phyloP scores from a whole-genome alignment of 2,329 filamentous ascomycete species.

The Ascochyta koolunga region DNA sequence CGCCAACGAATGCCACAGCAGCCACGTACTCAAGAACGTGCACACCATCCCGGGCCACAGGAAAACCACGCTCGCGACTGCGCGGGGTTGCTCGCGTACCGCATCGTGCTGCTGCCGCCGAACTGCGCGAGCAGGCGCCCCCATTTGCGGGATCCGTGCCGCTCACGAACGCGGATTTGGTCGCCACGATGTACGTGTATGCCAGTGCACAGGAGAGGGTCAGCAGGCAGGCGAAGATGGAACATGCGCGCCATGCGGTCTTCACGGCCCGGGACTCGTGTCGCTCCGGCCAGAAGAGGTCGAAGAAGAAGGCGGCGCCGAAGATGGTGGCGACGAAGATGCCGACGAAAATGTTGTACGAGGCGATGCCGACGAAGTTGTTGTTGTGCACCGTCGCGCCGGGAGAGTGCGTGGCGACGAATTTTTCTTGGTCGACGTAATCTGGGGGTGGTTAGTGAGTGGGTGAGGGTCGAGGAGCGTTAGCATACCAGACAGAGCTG shows the following conservation, averaged over 20 bases:
- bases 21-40: conserved; percentile 53
- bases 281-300: conserved; percentile 65
- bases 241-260: conserved; percentile 61
- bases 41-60: conserved; percentile 59
- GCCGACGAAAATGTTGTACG: conserved; percentile 65
- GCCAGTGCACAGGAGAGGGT: conserved; percentile 56
- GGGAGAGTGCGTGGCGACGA: conserved; percentile 50
- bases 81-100: conserved; percentile 59
- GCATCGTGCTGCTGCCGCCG: conserved; percentile 43
- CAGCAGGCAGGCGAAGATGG: conserved; percentile 56
- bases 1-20: conserved; percentile 48
- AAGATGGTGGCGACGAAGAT: conserved; percentile 64
- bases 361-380: conserved; percentile 61
- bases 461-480: neutral
- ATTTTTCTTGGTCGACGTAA: conserved; percentile 61
- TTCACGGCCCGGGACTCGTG: conserved; percentile 57
- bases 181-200: conserved; percentile 59
- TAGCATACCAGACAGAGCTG: conserved; percentile 61
- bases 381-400: conserved; percentile 59
- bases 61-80: conserved; percentile 59
- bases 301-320: conserved; percentile 66
- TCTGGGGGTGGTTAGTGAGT: conserved; percentile 42
- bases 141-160: conserved; percentile 46
- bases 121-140: conserved; percentile 45
- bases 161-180: conserved; percentile 53